Percentiles rank a stretch among this genome's conserved stretches.
Conservation (phyloP, 257 asterid genomes). For the Nyctanthes arbortristis region DNA sequence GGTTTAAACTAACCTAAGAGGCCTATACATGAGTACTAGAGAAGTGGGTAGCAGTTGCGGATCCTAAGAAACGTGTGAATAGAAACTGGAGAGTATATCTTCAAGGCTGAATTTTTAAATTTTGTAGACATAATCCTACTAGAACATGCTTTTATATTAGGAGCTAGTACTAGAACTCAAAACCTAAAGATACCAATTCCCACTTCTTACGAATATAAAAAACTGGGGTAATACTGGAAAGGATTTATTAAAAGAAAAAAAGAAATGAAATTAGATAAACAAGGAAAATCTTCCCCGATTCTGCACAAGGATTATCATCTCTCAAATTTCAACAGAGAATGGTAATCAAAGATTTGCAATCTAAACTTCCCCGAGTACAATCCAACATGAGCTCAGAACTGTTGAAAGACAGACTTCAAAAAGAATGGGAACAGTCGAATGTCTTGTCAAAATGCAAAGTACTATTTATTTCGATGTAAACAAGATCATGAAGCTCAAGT, state of each 20-base stretch:
- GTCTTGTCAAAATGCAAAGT: neutral
- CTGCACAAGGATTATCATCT: neutral
- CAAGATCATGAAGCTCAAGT: neutral
- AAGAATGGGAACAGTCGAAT: neutral
- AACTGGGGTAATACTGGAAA: neutral
- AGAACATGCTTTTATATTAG: no score
- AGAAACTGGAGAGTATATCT: no score
- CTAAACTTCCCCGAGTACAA: conserved; percentile 5
- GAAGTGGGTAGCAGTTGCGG: no score
- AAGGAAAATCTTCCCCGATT: conserved; percentile 3
- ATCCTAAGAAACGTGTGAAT: no score
- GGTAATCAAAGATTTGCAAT: conserved; percentile 6
- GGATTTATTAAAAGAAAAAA: neutral
- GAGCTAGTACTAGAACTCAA: neutral
- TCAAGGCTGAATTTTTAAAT: no score
- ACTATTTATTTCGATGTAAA: neutral
- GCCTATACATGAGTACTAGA: no score
- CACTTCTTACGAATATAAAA: neutral
- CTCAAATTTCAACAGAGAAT: neutral
- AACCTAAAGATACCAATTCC: neutral
- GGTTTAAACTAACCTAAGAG: no score
- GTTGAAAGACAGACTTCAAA: neutral
- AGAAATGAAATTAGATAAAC: neutral
- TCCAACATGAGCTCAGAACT: conserved; percentile 5
- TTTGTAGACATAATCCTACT: no score